Base-by-base conservation (phyloP, 495 filamentous ascomycete species). In the Aspergillus affinis region DNA sequence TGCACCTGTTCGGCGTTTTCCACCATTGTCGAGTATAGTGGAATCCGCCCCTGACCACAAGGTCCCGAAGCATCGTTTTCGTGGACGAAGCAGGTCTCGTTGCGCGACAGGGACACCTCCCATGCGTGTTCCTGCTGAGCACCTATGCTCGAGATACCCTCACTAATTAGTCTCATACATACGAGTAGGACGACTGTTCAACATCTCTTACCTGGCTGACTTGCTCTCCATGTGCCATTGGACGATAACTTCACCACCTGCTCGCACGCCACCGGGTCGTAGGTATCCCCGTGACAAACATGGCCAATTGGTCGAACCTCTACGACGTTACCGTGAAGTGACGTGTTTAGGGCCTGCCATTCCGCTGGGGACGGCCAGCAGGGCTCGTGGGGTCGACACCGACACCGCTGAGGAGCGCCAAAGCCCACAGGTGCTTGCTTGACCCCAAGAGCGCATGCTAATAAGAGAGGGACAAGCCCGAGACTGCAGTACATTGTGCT, bases 1-100 rank as follows among this genome's bases (percentile, higher is more conserved):
- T 79, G 76, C 45, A 83, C 78, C 4, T 64, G 27, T 2, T 36
- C 17, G 0, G 45, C 52, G 1, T 60, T 52, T 0, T 58, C 13
- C 9, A 62, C 67, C 9, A 41, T 15, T 2, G 55, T 56, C 5
- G 65, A 54, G 41, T 67, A 70, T 5, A 20, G 30, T 3, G 62
- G 47, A 1, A 67, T 54, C 0, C 58, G 58, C 12, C 67, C 64
- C 44, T 65, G 67, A 18, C 46, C 9, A 50, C 67, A 70, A 6
- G 57, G 52, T n/a, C 26, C 19, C 0, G 52, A 19, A 7, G 36
- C 26, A 4, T 21, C 18, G 0, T 26, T 7, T 9, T 17, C 5
- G 18, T 41, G 2, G 20, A 60, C 9, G 23, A 6, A 49, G 48
- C 61, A 63, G 52, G 27, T 51, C 15, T 27, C 26, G 19, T 52